Conservation (phyloP, 371 early-diverging fungal genomes). For the Chytridium lagenaria region DNA sequence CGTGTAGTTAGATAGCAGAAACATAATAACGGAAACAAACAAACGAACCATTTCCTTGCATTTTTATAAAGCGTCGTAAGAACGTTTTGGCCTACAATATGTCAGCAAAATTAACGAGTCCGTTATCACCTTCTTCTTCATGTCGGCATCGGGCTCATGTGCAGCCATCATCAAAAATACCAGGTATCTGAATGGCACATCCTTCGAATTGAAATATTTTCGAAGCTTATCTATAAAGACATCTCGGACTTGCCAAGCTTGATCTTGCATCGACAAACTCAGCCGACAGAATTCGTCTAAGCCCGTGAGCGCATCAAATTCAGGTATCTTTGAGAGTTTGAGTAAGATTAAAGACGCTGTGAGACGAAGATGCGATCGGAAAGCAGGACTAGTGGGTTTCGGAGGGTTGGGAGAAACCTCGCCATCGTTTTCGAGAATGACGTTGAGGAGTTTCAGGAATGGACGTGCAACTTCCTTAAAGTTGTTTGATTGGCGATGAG, state of each 20-base stretch:
- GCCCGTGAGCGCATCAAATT: constrained; percentile 16
- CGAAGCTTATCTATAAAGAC: constrained; percentile 74
- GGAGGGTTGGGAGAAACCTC: neutral
- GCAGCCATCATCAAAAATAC: constrained; percentile 79
- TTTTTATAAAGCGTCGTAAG: constrained; percentile 23
- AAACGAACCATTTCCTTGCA: constrained; percentile 4
- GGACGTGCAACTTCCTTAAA: constrained; percentile 41
- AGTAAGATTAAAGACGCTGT: constrained; percentile 71
- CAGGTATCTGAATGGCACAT: constrained; percentile 72
- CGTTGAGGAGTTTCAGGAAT: constrained; percentile 65
- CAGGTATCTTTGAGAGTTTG: constrained; percentile 60
- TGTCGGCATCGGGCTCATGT: constrained; percentile 79
- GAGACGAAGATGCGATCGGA: constrained; percentile 68
- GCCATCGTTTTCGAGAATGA: constrained; percentile 63
- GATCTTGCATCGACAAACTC: constrained; percentile 69
- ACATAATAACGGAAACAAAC: neutral
- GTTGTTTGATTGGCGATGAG: neutral
- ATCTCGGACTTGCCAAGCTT: constrained; percentile 82
- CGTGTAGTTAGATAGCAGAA: neutral
- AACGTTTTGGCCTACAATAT: constrained; percentile 45
- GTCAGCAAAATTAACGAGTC: neutral
- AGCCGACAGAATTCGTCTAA: constrained; percentile 45
- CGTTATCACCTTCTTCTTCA: constrained; percentile 51
- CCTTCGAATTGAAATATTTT: constrained; percentile 64
- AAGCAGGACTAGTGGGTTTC: constrained; percentile 26